phyloP scores from a whole-genome alignment of 169 alveolate species.

The Plasmodium relictum region DNA sequence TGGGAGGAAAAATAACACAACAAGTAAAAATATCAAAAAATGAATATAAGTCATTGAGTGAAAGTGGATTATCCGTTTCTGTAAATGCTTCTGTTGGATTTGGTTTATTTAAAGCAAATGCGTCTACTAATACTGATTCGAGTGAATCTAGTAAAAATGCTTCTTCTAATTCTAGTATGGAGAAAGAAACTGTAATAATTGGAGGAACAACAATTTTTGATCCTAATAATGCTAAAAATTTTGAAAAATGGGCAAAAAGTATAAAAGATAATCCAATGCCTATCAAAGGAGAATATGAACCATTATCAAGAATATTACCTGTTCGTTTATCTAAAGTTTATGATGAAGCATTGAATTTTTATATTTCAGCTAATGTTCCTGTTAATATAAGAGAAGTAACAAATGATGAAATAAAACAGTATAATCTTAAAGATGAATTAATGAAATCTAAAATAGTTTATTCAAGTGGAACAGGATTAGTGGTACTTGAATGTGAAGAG shows the following conservation, averaged over 20 bases:
- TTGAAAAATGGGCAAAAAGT: constrained; percentile 83
- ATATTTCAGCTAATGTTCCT: constrained; percentile 56
- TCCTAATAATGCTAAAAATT: constrained; percentile 80
- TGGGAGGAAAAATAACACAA: constrained; percentile 90
- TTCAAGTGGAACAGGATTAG: constrained; percentile 59
- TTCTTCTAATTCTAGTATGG: constrained; percentile 67
- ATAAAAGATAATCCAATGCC: constrained; percentile 86
- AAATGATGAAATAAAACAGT: constrained; percentile 41
- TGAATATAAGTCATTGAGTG: constrained; percentile 82
- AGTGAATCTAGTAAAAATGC: constrained; percentile 28
- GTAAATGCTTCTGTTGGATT: constrained; percentile 57
- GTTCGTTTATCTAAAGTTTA: constrained; percentile 31
- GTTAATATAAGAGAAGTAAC: constrained; percentile 30
- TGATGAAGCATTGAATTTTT: constrained; percentile 61
- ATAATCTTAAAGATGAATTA: constrained; percentile 47
- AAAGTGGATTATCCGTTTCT: constrained; percentile 81
- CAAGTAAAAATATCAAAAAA: constrained; percentile 85
- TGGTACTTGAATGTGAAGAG: constrained; percentile 73
- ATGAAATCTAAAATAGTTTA: constrained; percentile 33
- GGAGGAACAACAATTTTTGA: constrained; percentile 86
- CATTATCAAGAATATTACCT: constrained; percentile 79
- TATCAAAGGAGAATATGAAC: constrained; percentile 81
- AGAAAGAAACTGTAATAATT: constrained; percentile 82
- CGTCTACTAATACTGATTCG: constrained; percentile 51
- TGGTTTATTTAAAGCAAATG: constrained; percentile 50